These are phyloP conservation scores for Rosellinia necatrix DNA, from an alignment of 2,329 filamentous ascomycete species.

Conservation along the genomic window DNA sequence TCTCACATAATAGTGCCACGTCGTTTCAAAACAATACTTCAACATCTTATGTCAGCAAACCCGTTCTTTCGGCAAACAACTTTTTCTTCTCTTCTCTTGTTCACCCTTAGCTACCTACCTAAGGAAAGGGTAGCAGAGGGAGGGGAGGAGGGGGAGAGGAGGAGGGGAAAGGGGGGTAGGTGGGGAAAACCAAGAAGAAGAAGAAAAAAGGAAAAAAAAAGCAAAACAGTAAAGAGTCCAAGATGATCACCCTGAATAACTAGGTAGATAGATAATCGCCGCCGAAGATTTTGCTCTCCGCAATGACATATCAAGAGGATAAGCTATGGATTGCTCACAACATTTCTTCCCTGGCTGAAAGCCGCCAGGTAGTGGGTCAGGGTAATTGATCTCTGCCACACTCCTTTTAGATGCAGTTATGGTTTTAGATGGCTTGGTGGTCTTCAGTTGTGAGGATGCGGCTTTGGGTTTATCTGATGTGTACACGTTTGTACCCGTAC, in stretches of 20 bases:
- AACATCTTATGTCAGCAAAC: conserved; percentile 6
- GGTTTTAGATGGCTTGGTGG: conserved; percentile 10
- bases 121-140: too few relatives aligned
- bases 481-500: background rate
- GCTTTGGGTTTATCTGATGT: conserved; percentile 11
- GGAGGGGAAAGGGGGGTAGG: too few relatives aligned
- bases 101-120: too few relatives aligned
- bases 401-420: conserved; percentile 23
- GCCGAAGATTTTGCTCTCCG: too few relatives aligned
- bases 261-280: too few relatives aligned
- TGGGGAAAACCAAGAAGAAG: too few relatives aligned
- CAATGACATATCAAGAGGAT: too few relatives aligned
- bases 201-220: too few relatives aligned
- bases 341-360: conserved; percentile 38
- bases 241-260: too few relatives aligned
- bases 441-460: background rate
- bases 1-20: background rate
- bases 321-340: conserved; percentile 14
- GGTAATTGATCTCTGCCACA: conserved; percentile 34
- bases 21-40: conserved; percentile 19
- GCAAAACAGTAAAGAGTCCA: too few relatives aligned
- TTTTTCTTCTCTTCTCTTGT: too few relatives aligned
- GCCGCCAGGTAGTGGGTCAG: conserved; percentile 34
- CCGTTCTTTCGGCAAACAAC: too few relatives aligned
- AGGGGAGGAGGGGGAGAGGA: background rate